phyloP scores from a whole-genome alignment of 257 asterid genomes.

The Capsicum chinense region DNA sequence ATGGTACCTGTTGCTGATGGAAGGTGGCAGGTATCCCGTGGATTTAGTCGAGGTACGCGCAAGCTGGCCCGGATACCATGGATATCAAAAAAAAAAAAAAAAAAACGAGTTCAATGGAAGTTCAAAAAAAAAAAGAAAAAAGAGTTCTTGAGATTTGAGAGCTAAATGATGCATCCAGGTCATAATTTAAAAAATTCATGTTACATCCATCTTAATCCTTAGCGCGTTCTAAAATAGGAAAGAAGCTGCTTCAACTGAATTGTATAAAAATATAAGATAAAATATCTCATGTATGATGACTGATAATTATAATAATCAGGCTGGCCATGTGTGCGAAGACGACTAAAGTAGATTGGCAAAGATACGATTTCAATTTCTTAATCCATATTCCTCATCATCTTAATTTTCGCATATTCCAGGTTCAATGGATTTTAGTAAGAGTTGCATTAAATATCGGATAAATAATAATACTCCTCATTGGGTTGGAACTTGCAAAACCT shows the following conservation, averaged over 20 bases:
- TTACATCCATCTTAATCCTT: neutral
- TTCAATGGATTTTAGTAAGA: conserved; percentile 14
- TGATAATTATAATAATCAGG: neutral
- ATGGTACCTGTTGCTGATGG: no score
- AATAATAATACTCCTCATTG: neutral
- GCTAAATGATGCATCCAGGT: neutral
- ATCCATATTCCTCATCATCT: neutral
- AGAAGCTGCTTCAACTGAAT: neutral
- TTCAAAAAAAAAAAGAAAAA: neutral
- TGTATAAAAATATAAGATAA: neutral
- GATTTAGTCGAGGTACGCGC: no score
- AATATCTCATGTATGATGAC: neutral
- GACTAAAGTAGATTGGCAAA: conserved; percentile 9
- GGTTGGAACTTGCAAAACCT: conserved; percentile 20
- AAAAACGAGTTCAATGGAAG: no score
- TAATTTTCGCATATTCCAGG: neutral
- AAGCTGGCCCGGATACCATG: no score
- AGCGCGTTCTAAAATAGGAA: neutral
- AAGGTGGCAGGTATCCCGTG: no score
- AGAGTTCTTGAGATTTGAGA: neutral
- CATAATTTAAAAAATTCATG: neutral
- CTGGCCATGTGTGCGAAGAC: neutral
- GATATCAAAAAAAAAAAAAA: no score
- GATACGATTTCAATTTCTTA: neutral
- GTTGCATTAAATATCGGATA: neutral